Conservation (phyloP, 208 protist species). For the Crithidia brevicula region DNA sequence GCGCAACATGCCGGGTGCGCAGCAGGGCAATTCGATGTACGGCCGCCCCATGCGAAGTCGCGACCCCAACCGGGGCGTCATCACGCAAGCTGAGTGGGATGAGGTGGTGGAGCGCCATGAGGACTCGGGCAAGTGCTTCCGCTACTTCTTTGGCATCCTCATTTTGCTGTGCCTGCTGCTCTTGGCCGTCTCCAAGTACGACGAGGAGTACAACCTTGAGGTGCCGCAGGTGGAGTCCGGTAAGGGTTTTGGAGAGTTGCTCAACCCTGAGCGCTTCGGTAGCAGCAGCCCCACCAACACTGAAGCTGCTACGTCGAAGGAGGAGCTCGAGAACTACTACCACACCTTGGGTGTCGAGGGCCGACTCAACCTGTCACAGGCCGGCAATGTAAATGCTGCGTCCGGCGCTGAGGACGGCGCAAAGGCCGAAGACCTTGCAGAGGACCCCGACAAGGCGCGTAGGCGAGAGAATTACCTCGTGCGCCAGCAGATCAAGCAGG, state of each 20-base stretch:
- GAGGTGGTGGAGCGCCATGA: constrained; percentile 75
- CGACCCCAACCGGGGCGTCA: constrained; percentile 73
- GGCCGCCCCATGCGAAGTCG: constrained; percentile 22
- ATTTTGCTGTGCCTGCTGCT: constrained; percentile 54
- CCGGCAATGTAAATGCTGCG: constrained; percentile 4
- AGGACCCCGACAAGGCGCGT: constrained; percentile 64
- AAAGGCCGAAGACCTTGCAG: background rate
- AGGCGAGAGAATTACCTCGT: constrained; percentile 80
- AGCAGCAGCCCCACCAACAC: constrained; percentile 4
- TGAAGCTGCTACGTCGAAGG: constrained; percentile 3
- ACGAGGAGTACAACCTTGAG: constrained; percentile 87
- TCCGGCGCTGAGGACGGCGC: background rate
- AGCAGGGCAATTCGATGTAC: constrained; percentile 23
- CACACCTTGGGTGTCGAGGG: constrained; percentile 68
- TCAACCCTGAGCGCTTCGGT: constrained; percentile 28
- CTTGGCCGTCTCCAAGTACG: constrained; percentile 74
- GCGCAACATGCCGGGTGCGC: constrained; percentile 23
- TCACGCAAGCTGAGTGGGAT: constrained; percentile 82
- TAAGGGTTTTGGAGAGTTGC: constrained; percentile 67
- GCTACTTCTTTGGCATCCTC: constrained; percentile 61
- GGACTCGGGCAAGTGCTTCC: constrained; percentile 77
- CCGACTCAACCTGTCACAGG: constrained; percentile 34
- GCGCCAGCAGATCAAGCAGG: constrained; percentile 70
- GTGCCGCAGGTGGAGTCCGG: constrained; percentile 83
- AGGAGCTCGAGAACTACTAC: constrained; percentile 79